Evolutionary conservation across 2,329 filamentous ascomycete species (phyloP), one percentile per base, ranked within the genome.

Genomic region (Sclerotinia minor): DNA sequence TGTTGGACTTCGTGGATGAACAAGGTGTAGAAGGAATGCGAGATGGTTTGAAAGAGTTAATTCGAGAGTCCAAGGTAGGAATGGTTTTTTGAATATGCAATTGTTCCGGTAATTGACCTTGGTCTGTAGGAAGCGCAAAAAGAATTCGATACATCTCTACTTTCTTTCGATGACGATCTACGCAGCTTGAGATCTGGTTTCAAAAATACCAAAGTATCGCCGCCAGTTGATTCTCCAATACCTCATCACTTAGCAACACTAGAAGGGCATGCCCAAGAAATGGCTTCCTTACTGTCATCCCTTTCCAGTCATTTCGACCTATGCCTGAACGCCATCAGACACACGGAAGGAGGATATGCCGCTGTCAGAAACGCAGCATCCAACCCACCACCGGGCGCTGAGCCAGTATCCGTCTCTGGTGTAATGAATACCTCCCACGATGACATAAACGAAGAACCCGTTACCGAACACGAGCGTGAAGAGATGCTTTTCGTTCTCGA

Each of bases 241-340:
- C 80, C 82, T 0, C 73, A 75, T 13, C 76, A 84, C 50, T 84
- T 84, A 71, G 79, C 79, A 64, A 76, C 78, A 8, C 71, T 78
- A 17, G 76, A 77, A 72, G 67, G 61, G 5, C 88, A 94, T 72
- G 94, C 94, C 0, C 88, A 91, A 70, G 87, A 89, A 73, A 94
- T 96, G 88, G 94, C 94, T 6, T 84, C 89, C 68, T 84, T 92
- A 6, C 85, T 98, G 1, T 86, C 92, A 67, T 92, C 90, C 0
- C 82, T 98, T 5, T 93, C 92, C 9, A 87, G 85, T 35, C 94
- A 98, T 79, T 97, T 97, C 77, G 94, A 98, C 78, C 87, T 96
- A 71, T 97, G 94, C 78, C 92, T 96, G 19, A 94, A 90, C 0
- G 94, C 94, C 0, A 89, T 97, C 54, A 91, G 93, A 69, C 92